Conservation (phyloP, 78 protist species). For the Guillardia theta region DNA sequence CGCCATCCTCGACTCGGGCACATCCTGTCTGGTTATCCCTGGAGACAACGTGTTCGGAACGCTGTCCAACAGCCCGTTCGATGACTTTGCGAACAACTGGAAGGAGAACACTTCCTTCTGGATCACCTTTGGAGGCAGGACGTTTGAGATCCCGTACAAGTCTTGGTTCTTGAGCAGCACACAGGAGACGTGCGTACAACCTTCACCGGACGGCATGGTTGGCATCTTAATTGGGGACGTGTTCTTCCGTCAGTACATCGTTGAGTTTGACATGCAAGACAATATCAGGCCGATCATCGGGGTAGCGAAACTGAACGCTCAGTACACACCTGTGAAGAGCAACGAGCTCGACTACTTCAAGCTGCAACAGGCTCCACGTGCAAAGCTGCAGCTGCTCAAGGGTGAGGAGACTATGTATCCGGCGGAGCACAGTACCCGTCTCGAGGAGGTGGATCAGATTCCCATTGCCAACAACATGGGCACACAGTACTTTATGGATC, state of each 20-base stretch:
- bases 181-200: not conserved
- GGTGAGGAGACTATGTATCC: not conserved
- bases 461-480: not conserved
- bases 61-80: not conserved
- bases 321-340: not conserved
- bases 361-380: not conserved
- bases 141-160: not conserved
- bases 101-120: not conserved
- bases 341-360: not conserved
- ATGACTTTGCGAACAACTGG: not conserved
- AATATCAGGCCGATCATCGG: not conserved
- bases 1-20: constrained; percentile 20
- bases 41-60: not conserved
- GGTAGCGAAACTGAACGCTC: not conserved
- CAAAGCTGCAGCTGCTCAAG: not conserved
- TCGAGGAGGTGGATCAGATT: not conserved
- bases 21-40: constrained; percentile 16
- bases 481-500: constrained; percentile 36
- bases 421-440: not conserved
- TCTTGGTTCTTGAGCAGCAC: not conserved
- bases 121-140: not conserved
- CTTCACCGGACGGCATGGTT: not conserved
- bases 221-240: constrained; percentile 21
- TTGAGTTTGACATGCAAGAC: not conserved
- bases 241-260: constrained; percentile 29